Conservation (phyloP, 2,329 filamentous ascomycete species). For the Talaromyces albobiverticillius region DNA sequence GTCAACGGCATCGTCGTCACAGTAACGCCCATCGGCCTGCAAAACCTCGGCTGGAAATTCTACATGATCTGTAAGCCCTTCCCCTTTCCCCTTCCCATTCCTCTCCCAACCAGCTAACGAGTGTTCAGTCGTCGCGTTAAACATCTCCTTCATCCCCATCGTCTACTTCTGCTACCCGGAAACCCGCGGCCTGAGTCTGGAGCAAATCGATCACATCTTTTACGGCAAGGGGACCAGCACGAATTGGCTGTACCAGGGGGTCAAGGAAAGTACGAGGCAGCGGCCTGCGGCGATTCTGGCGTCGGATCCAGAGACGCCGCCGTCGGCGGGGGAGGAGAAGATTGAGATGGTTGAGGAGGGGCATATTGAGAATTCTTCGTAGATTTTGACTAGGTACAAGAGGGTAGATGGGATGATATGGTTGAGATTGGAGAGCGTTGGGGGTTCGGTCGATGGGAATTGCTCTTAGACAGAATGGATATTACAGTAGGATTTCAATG, state of each 20-base stretch:
- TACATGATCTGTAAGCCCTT: slow-evolving; percentile 43
- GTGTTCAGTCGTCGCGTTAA: slow-evolving; percentile 30
- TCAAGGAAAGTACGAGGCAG: background rate
- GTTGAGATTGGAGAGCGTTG: no score
- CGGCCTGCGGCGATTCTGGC: background rate
- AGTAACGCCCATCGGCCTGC: slow-evolving; percentile 45
- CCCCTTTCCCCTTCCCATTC: background rate
- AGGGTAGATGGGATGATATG: no score
- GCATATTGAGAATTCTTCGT: no score
- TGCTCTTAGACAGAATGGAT: no score
- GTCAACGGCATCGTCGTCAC: slow-evolving; percentile 35
- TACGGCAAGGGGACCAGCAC: slow-evolving; percentile 4
- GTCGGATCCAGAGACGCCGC: background rate
- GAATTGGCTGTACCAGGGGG: background rate
- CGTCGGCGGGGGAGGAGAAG: no score
- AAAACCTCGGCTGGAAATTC: slow-evolving; percentile 39
- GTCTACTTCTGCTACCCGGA: slow-evolving; percentile 43
- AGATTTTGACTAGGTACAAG: no score
- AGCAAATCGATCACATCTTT: slow-evolving; percentile 4
- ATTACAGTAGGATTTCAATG: no score
- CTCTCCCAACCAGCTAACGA: background rate
- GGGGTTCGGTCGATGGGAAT: no score
- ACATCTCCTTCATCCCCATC: slow-evolving; percentile 47
- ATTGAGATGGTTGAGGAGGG: no score
- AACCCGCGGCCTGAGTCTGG: slow-evolving; percentile 16